Base-by-base conservation (phyloP, 805 yeast genomes). In the Saturnispora saitoi region DNA sequence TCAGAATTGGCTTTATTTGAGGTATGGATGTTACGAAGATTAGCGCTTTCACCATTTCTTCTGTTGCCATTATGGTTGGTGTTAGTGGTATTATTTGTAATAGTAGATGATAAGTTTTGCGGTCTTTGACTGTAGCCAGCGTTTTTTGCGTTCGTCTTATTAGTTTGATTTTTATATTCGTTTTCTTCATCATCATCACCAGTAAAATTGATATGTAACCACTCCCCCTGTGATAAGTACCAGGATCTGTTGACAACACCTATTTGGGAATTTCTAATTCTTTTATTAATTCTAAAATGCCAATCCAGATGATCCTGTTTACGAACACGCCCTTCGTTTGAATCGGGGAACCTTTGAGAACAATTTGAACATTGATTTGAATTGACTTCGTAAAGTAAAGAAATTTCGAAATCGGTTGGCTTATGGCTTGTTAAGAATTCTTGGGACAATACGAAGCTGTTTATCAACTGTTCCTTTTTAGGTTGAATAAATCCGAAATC, bases 281-380 rank as follows among this genome's bases (percentile, higher is more conserved):
- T 81, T 62, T 86, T 87, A 64, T 88, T 91, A 40, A 87, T 84
- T 57, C 98, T 77, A 70, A 88, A 89, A 70, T 91, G 98, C 97
- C 97, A 91, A 65, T 91, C 99, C 55, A 88, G 69, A 66, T 93
- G 99, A 15, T 77, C 72, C 45, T 81, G 77, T 50, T 76, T 76
- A 43, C 67, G 66, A 5, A 65, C 65, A 34, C 65, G 67, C 14
- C 88, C 95, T 43, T 72, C 76, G 2, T 65, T 68, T 32, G 81
- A 77, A 47, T 76, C 75, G 3, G 78, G 72, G 62, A 88, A 93
- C 54, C 99, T 69, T 62, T 86, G 86, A 22, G 97, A 95, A 68
- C 99, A 93, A 17, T 82, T 80, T 14, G 86, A 77, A 69, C 99
- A 93, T 64, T 88, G 91, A 53, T 84, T 77, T 3, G 93, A 80